phyloP scores from a whole-genome alignment of 2,329 filamentous ascomycete species.

The Lasiodiplodia gonubiensis region DNA sequence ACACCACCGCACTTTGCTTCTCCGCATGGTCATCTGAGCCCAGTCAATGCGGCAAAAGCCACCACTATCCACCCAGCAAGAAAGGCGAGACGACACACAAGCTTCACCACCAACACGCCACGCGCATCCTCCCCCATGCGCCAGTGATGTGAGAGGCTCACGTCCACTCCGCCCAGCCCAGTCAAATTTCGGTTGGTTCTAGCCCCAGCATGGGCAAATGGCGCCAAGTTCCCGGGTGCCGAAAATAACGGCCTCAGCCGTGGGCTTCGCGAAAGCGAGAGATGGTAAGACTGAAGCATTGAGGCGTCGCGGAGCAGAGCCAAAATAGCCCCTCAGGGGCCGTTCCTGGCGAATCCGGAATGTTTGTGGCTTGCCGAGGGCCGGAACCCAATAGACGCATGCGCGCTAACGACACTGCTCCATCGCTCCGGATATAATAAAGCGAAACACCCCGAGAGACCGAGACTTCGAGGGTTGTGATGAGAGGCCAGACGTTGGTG shows the following conservation, averaged over 20 bases:
- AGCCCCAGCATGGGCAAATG: not conserved
- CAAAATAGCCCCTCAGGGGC: slow-evolving; percentile 1
- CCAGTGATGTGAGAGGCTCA: slow-evolving; percentile 20
- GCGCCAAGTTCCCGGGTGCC: not conserved
- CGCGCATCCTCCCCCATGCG: not conserved
- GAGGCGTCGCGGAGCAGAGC: not conserved
- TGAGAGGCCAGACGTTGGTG: not conserved
- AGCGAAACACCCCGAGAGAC: not conserved
- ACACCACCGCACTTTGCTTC: not conserved
- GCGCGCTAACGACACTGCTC: not conserved
- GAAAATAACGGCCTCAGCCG: not conserved
- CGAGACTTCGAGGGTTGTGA: not conserved
- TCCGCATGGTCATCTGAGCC: not conserved
- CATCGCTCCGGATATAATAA: slow-evolving; percentile 16
- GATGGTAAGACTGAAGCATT: not conserved
- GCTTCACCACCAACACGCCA: slow-evolving; percentile 8
- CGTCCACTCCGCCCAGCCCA: not conserved
- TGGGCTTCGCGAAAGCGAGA: slow-evolving; percentile 6
- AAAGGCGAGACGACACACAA: slow-evolving; percentile 7
- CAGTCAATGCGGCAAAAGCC: not conserved
- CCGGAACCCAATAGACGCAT: not conserved
- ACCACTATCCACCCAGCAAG: not conserved
- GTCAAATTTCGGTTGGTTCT: not conserved
- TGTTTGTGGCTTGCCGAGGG: not conserved
- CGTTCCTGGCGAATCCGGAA: not conserved